A percentile compares a stretch with the other conserved stretches of the same genome.
Evolutionary conservation across 345 rosid species (phyloP).

Genomic region (Mangifera indica): DNA sequence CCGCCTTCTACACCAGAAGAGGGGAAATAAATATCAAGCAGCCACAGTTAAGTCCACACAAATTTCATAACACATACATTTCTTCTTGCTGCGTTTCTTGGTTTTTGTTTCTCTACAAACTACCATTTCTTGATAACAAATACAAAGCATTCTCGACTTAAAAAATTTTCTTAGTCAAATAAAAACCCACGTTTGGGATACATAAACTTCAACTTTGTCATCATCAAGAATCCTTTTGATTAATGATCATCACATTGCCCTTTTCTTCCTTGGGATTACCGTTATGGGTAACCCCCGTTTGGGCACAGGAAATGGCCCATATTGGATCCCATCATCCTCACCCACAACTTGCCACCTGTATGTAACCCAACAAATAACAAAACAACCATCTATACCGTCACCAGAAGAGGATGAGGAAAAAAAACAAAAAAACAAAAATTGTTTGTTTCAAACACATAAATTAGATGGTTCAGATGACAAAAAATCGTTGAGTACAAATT

Average conservation of each 20-base stretch:
- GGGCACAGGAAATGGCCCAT: constrained; percentile 94
- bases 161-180: background rate
- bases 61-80: constrained; percentile 16
- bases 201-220: constrained; percentile 14
- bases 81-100: background rate
- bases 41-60: constrained; percentile 32
- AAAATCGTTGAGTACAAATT: background rate
- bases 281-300: constrained; percentile 75
- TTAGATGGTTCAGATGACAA: background rate
- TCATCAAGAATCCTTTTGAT: constrained; percentile 15
- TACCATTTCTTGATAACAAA: constrained; percentile 7
- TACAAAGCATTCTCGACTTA: constrained; percentile 10
- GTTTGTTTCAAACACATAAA: background rate
- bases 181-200: constrained; percentile 8
- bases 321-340: constrained; percentile 75
- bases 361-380: constrained; percentile 30
- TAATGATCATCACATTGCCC: constrained; percentile 8
- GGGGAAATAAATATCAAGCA: constrained; percentile 28
- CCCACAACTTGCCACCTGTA: constrained; percentile 79
- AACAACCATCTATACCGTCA: background rate
- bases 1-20: constrained; percentile 22
- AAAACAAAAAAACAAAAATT: background rate
- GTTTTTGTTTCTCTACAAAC: constrained; percentile 2
- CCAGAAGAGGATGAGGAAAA: constrained; percentile 4
- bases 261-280: constrained; percentile 36